These are phyloP conservation scores for Serendipita sp. DNA, from an alignment of 768 basidiomycete genomes.

Conservation along the genomic window DNA sequence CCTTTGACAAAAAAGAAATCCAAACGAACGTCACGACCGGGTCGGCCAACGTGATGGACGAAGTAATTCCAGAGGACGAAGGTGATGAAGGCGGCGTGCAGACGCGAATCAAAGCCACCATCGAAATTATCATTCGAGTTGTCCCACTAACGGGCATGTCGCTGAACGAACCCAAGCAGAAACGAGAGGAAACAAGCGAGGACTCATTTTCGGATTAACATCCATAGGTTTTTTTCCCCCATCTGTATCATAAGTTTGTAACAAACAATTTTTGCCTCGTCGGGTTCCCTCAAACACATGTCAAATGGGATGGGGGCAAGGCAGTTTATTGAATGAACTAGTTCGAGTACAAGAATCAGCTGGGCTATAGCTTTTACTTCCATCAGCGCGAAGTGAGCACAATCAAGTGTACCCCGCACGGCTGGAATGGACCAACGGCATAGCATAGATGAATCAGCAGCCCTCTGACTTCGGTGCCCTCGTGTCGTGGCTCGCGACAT, in stretches of 20 bases:
- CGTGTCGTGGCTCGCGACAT: no score
- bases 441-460: no score
- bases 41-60: constrained; percentile 61
- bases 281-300: neutral
- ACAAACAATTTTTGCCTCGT: neutral
- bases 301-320: neutral
- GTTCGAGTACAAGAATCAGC: neutral
- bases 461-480: no score
- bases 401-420: no score
- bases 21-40: constrained; percentile 47
- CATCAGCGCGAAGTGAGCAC: neutral
- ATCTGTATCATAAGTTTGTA: neutral
- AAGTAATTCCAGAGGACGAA: constrained; percentile 58
- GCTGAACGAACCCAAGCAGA: neutral
- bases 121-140: constrained; percentile 17
- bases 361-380: neutral
- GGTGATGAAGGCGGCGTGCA: constrained; percentile 46
- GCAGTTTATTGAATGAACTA: neutral
- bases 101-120: constrained; percentile 54
- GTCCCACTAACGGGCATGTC: neutral
- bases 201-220: constrained; percentile 2
- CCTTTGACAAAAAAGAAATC: constrained; percentile 47
- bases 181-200: neutral
- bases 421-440: no score
- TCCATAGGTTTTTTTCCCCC: neutral